phyloP scores from a whole-genome alignment of 2,329 filamentous ascomycete species.

The Samsoniella hepiali region DNA sequence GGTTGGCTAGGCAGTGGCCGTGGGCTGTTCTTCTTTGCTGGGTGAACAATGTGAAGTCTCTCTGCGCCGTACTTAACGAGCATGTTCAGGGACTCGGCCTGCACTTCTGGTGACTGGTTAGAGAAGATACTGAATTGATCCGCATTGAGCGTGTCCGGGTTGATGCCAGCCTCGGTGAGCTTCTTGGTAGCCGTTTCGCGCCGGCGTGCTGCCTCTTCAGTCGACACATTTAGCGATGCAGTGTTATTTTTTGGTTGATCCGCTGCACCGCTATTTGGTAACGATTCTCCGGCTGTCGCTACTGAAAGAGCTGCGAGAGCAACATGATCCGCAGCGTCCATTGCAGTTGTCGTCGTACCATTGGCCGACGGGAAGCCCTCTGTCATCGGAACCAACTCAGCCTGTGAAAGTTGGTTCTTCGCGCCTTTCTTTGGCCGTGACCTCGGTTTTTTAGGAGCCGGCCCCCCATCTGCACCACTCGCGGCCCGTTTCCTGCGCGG shows the following conservation, averaged over 20 bases:
- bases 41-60: conserved; percentile 54
- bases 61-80: conserved; percentile 56
- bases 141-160: conserved; percentile 48
- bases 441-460: conserved; percentile 3
- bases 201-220: conserved; percentile 49
- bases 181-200: conserved; percentile 47
- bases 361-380: background rate
- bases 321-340: conserved; percentile 13
- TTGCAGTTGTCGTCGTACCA: background rate
- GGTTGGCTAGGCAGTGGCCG: background rate
- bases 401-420: conserved; percentile 14
- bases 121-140: conserved; percentile 60
- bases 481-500: conserved; percentile 11
- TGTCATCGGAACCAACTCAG: conserved; percentile 11
- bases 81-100: conserved; percentile 54
- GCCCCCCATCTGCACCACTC: background rate
- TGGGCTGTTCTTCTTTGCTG: conserved; percentile 35
- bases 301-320: conserved; percentile 15
- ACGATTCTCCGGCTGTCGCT: background rate
- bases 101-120: conserved; percentile 56
- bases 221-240: conserved; percentile 34
- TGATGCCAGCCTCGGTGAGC: conserved; percentile 45
- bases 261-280: background rate
- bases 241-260: background rate
- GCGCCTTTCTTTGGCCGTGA: conserved; percentile 3